Evolutionary conservation across 257 asterid genomes (phyloP).

Genomic region (Solanum sejunctum): DNA sequence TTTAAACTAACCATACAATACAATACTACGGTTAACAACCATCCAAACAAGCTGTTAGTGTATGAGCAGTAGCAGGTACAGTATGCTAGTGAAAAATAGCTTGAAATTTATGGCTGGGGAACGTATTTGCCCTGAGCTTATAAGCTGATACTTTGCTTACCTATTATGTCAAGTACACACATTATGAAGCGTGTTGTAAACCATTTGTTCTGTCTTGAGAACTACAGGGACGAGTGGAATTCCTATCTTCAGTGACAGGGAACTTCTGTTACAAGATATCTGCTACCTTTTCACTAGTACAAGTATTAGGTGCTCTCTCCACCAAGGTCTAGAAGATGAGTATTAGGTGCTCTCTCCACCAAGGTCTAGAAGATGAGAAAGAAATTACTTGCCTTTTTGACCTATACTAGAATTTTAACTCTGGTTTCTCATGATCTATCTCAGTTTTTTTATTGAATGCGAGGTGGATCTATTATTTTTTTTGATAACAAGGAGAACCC

Average conservation of each 20-base stretch:
- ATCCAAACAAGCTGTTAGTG: not conserved
- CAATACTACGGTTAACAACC: too few relatives aligned
- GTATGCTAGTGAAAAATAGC: not conserved
- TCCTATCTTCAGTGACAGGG: not conserved
- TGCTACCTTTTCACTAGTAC: not conserved
- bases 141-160: not conserved
- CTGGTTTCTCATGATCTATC: not conserved
- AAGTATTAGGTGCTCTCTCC: not conserved
- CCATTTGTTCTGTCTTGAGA: not conserved
- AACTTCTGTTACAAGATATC: not conserved
- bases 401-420: not conserved
- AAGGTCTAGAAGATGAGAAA: not conserved
- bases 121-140: not conserved
- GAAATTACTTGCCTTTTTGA: not conserved
- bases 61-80: not conserved
- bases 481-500: too few relatives aligned
- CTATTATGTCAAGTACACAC: not conserved
- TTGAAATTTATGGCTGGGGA: not conserved
- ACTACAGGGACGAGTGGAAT: not conserved
- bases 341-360: not conserved
- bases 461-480: not conserved
- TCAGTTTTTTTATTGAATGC: not conserved
- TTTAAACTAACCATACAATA: too few relatives aligned
- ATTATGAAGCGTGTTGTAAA: not conserved
- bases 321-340: not conserved